Base-by-base conservation (phyloP, 2,329 filamentous ascomycete species). In the Cercospora sojina region DNA sequence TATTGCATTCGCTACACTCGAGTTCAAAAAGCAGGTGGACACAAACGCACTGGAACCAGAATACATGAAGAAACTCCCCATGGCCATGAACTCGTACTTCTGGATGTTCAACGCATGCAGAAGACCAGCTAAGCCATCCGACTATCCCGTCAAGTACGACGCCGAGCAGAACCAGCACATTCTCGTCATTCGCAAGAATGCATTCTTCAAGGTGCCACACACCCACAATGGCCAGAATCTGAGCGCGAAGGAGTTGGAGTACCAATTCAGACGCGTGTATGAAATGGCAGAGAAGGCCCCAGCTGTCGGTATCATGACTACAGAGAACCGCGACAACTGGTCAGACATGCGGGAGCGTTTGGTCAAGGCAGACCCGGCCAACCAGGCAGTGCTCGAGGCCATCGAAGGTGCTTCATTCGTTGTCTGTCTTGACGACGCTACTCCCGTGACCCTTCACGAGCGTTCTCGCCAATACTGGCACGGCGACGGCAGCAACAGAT, bases 71-170 rank as follows among this genome's bases (percentile, higher is more conserved):
- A 93, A 93, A 82, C 86, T 96, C 67, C 95, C 95, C 67, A 94
- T 98, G 77, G 95, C 93, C 80, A 99, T 99, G 95, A 93, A 93
- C 84, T 95, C 92, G 77, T 98, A 97, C 84, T 85, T 97, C 83
- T 98, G 90, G 87, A 99, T 99, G 95, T 99, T 99, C 87, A 98
- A 99, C 81, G 88, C 87, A 80, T 91, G 88, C 80, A 90, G 95
- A 73, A 89, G 98, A 47, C 90, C 94, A 31, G 90, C 91, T 62
- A 90, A 90, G 75, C 91, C 92, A 12, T 86, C 88, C 35, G 95
- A 99, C 78, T 88, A 92, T 76, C 90, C 91, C 9, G 83, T 91
- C 77, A 97, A 97, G 82, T 97, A 90, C 80, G 81, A 88, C 10
- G 81, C 87, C 66, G 82, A 87, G 67, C 86, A 91, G 70, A 87